Base-by-base conservation (phyloP, 352 stramenopile species). In the Phytopythium kandeliae region DNA sequence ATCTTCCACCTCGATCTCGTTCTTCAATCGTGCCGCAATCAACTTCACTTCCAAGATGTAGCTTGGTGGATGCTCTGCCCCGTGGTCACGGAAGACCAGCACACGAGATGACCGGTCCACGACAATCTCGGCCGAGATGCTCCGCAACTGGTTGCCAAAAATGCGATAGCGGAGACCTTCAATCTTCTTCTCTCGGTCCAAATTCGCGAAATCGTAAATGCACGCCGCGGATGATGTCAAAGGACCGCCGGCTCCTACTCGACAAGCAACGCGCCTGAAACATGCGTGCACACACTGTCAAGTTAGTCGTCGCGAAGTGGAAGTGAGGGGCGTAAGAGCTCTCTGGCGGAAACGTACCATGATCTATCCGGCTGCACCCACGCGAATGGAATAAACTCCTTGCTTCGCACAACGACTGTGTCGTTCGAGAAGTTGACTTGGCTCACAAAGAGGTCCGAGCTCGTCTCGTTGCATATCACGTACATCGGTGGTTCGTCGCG, bases 41-140 rank as follows among this genome's bases (percentile, higher is more conserved):
- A 95, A 69, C 40, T 92, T 92, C 4, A 95, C 82, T 60, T 95
- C 84, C 12, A 95, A 54, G 13, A 89, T 75, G 51, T 86, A 95
- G 28, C 68, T 77, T 13, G 81, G 76, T 16, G 71, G 58, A 8
- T 60, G 70, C 40, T 86, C 63, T 17, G 57, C 54, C 38, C 78
- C 76, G 16, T 86, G 67, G 26, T 92, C 75, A 10, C 76, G 78
- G 54, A 95, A 92, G 21, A 93, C 69, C 15, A 95, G 62, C 5
- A 92, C 79, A 2, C 84, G 78, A 8, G 84, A 95, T 6, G 84
- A 89, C 13, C 76, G 69, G 36, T 92, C 74, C 1, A 95, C 71
- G 2, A 86, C 58, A 55, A 95, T 90, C 40, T 92, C 79, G 4
- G 79, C 84, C 4, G 78, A 74, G 0, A 95, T 78, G 24, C 55